Evolutionary conservation across 1,284 basidiomycete species (phyloP).

Genomic region (Sphaerobolus stellatus): DNA sequence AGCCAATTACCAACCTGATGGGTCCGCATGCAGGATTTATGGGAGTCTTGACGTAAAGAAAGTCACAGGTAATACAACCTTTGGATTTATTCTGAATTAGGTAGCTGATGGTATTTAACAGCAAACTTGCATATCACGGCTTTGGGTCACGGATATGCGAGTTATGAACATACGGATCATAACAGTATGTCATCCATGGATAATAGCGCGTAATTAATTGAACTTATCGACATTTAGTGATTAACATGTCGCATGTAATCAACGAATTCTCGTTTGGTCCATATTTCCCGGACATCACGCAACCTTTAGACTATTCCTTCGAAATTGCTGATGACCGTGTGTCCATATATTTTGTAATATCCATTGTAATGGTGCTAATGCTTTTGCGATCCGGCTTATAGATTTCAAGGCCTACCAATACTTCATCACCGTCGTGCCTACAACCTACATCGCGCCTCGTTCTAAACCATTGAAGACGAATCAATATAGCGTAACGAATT

Average conservation of each 20-base stretch:
- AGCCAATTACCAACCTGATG: constrained; percentile 65
- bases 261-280: constrained; percentile 97
- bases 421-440: constrained; percentile 93
- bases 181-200: constrained; percentile 48
- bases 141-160: constrained; percentile 91
- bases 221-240: constrained; percentile 50
- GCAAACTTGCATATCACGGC: constrained; percentile 90
- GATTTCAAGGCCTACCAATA: constrained; percentile 97
- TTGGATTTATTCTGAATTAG: neutral
- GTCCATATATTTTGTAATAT: constrained; percentile 32
- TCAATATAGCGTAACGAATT: constrained; percentile 96
- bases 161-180: constrained; percentile 86
- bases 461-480: constrained; percentile 72
- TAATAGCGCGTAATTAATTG: constrained; percentile 2
- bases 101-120: constrained; percentile 21
- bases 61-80: constrained; percentile 64
- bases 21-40: constrained; percentile 79
- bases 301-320: constrained; percentile 90
- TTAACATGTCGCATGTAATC: constrained; percentile 97
- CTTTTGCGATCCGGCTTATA: constrained; percentile 37
- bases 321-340: constrained; percentile 79
- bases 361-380: neutral
- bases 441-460: constrained; percentile 79
- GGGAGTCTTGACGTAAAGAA: constrained; percentile 86
- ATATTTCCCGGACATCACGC: constrained; percentile 92